Evolutionary conservation across 2,329 filamentous ascomycete species (phyloP), one percentile per base, ranked within the genome.

Genomic region (Shiraia bambusicola): DNA sequence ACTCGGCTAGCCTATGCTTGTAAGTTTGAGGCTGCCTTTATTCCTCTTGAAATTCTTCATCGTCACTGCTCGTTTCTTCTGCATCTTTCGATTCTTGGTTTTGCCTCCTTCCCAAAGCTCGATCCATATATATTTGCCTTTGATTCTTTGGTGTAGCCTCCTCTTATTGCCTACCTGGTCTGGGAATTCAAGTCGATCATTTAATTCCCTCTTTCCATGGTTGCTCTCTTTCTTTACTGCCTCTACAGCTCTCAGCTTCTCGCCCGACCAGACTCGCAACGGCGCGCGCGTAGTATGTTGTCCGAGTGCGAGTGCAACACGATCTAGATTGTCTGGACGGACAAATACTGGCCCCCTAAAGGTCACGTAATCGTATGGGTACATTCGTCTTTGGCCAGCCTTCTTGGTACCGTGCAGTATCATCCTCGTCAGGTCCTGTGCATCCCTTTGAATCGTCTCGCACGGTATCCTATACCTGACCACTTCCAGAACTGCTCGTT

Each of bases 371-470:
- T 62, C 53, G 2, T 37, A 34, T 10, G 57, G 61, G 19, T 54
- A 65, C 14, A 29, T 25, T 52, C 51, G 62, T 1, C 34, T 28
- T 26, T 61, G 48, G 2, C 50, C 30, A 2, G 41, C 40, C 28
- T 52, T 46, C 4, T 52, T 25, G 1, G 54, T 6, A 14, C 45
- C 49, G 30, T 58, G 49, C n/a, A 34, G n/a, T 4, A 64, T 48
- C 42, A 54, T 54, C 12, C 56, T 47, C 1, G 59, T 62, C 17
- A 61, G 38, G 34, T 61, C 55, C n/a, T 58, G 35, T 3, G 56
- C 55, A 36, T 59, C 57, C 15, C 34, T 26, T 17, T 13, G n/a
- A 11, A 24, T 12, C 3, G 19, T 9, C n/a, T 37, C 16, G 1
- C 14, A 28, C 3, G 35, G 34, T n/a, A 36, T 35, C 7, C 34